A percentile compares a stretch with the other conserved stretches of the same genome.
These are phyloP conservation scores for Linnemannia hyalina DNA, from an alignment of 192 early-diverging fungal species.

Conservation along the genomic window DNA sequence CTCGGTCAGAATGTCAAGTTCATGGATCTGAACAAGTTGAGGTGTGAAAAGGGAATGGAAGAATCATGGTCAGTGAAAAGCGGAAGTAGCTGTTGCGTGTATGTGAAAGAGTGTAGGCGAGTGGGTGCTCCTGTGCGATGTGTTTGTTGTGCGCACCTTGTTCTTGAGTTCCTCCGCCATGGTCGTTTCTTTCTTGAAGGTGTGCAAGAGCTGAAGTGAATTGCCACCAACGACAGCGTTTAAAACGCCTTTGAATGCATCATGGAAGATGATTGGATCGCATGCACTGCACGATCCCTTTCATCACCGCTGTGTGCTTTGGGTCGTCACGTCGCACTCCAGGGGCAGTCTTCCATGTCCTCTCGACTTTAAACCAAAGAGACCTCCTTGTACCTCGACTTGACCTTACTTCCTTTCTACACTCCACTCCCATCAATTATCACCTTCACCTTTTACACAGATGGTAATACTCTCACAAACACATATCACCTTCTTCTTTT, in stretches of 20 bases:
- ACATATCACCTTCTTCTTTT: no score
- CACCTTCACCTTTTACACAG: no score
- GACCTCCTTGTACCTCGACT: no score
- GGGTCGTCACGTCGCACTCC: not conserved
- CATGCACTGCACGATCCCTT: not conserved
- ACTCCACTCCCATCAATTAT: no score
- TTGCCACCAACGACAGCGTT: not conserved
- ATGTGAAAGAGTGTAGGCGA: not conserved
- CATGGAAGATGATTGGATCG: not conserved
- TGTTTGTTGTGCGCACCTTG: slow-evolving; percentile 8
- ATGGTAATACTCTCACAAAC: no score
- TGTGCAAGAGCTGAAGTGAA: not conserved
- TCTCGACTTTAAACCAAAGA: no score
- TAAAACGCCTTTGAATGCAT: not conserved
- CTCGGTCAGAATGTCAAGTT: slow-evolving; percentile 49
- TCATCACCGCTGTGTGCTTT: not conserved
- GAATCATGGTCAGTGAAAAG: not conserved
- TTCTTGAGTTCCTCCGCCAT: slow-evolving; percentile 37
- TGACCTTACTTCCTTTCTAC: no score
- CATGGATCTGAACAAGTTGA: slow-evolving; percentile 25
- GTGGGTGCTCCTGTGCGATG: no score
- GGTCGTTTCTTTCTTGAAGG: not conserved
- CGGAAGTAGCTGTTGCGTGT: not conserved
- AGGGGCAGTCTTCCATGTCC: not conserved
- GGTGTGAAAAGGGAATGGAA: not conserved